Conservation (phyloP, 306 rosid species). For the Medicago arabica region DNA sequence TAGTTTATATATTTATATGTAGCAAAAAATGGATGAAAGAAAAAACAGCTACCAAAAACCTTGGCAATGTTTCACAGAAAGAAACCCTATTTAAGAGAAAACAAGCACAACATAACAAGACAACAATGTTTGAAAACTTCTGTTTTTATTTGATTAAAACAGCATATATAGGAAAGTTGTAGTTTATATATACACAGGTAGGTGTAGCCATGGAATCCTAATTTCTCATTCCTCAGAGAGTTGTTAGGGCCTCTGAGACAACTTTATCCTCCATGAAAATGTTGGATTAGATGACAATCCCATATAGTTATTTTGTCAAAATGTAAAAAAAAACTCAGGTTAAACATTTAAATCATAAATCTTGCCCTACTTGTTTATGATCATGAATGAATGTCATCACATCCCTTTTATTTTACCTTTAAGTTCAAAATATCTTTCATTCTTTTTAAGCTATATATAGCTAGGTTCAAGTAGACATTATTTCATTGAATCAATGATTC, state of each 20-base stretch:
- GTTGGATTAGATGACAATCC: neutral
- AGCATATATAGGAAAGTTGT: neutral
- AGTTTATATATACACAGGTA: neutral
- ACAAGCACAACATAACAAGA: neutral
- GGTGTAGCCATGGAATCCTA: neutral
- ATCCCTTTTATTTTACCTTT: neutral
- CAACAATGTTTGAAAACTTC: neutral
- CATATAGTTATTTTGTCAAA: neutral
- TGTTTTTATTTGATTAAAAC: neutral
- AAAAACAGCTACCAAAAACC: neutral
- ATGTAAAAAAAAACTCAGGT: neutral
- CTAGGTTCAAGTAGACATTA: neutral
- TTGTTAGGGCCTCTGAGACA: neutral
- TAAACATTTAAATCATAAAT: neutral
- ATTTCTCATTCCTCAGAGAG: neutral
- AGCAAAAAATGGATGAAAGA: neutral
- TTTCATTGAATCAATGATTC: constrained; percentile 15
- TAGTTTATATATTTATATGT: neutral
- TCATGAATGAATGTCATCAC: neutral
- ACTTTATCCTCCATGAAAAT: neutral
- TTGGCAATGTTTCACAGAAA: neutral
- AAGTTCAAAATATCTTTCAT: neutral
- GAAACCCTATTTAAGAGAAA: constrained; percentile 36
- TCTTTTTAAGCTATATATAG: too few species aligned
- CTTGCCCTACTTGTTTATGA: neutral